Conservation (phyloP, 768 basidiomycete species). For the Pleurotus sapidus region DNA sequence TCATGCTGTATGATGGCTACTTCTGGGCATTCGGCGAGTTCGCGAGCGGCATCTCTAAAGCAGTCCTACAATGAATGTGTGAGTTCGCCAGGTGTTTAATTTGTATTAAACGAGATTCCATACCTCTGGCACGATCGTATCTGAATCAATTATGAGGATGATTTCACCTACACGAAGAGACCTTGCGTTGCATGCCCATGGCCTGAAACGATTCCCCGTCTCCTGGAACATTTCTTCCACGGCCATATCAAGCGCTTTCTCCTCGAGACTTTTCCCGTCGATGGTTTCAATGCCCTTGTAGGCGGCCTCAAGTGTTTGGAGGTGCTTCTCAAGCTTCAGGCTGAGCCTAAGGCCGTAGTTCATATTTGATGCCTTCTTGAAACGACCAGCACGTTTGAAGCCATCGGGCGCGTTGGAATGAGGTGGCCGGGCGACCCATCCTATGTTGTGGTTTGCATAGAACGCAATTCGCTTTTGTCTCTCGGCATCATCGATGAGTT, state of each 20-base stretch:
- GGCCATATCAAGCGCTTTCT: constrained; percentile 68
- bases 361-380: constrained; percentile 93
- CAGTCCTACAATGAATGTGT: constrained; percentile 53
- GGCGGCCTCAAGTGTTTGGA: constrained; percentile 41
- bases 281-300: constrained; percentile 31
- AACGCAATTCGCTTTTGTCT: constrained; percentile 65
- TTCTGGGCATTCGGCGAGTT: constrained; percentile 77
- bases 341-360: constrained; percentile 63
- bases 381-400: constrained; percentile 79
- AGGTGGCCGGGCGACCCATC: constrained; percentile 79
- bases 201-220: constrained; percentile 56
- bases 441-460: constrained; percentile 76
- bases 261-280: constrained; percentile 53
- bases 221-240: constrained; percentile 70
- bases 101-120: neutral
- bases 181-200: constrained; percentile 76
- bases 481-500: constrained; percentile 60
- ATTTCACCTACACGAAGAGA: constrained; percentile 76
- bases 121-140: constrained; percentile 75
- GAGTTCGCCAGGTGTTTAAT: neutral
- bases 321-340: constrained; percentile 43
- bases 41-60: constrained; percentile 85
- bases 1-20: constrained; percentile 91
- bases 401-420: constrained; percentile 62
- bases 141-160: constrained; percentile 81